phyloP scores from a whole-genome alignment of 169 alveolate species.

The Babesia sp. region DNA sequence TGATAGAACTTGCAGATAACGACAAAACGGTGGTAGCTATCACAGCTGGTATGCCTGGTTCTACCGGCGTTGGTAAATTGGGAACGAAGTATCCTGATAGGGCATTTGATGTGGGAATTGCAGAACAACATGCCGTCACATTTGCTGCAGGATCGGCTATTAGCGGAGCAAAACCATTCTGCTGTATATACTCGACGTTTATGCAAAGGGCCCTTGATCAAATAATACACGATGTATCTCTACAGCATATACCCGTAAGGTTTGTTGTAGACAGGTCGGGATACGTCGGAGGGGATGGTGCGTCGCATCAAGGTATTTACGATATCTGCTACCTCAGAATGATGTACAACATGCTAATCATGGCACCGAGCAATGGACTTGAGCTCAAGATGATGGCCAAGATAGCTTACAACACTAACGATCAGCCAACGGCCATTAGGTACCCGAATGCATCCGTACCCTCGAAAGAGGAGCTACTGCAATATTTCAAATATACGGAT shows the following conservation, averaged over 20 bases:
- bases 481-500: slow-evolving; percentile 2
- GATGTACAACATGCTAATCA: slow-evolving; percentile 75
- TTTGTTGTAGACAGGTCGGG: slow-evolving; percentile 83
- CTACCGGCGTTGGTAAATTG: slow-evolving; percentile 79
- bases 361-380: slow-evolving; percentile 80
- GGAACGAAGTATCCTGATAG: slow-evolving; percentile 73
- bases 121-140: slow-evolving; percentile 89
- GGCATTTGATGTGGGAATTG: slow-evolving; percentile 87
- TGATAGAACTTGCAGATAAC: slow-evolving; percentile 67
- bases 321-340: slow-evolving; percentile 79
- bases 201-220: slow-evolving; percentile 87
- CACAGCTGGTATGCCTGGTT: slow-evolving; percentile 87
- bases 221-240: slow-evolving; percentile 79
- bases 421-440: slow-evolving; percentile 51
- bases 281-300: slow-evolving; percentile 84
- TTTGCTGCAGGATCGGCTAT: slow-evolving; percentile 85
- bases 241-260: slow-evolving; percentile 79
- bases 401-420: slow-evolving; percentile 16
- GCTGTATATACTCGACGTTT: slow-evolving; percentile 83
- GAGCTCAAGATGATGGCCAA: slow-evolving; percentile 68
- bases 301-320: slow-evolving; percentile 87
- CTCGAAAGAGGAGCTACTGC: slow-evolving; percentile 2
- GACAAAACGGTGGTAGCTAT: slow-evolving; percentile 71
- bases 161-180: slow-evolving; percentile 77
- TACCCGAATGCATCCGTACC: slow-evolving; percentile 44